These are phyloP conservation scores for Incumbomyces lentus DNA, from an alignment of 2,329 filamentous ascomycete species.

Conservation along the genomic window DNA sequence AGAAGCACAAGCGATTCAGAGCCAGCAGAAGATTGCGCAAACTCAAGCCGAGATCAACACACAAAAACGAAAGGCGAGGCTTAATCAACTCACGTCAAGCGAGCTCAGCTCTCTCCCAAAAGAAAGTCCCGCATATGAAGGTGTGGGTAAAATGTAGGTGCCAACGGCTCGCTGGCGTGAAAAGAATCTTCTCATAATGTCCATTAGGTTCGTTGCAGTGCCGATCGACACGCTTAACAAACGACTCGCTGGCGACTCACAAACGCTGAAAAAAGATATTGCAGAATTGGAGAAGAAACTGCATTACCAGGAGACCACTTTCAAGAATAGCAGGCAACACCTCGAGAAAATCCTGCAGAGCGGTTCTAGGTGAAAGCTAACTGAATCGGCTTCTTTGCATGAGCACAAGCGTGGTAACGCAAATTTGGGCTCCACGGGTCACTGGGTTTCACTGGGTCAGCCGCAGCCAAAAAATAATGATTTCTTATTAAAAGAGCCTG, in stretches of 20 bases:
- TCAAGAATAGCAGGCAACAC: conserved; percentile 85
- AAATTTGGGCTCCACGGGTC: no score
- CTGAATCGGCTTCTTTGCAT: no score
- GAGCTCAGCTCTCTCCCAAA: conserved; percentile 69
- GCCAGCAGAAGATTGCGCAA: conserved; percentile 84
- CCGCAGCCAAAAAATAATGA: no score
- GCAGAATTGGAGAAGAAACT: conserved; percentile 76
- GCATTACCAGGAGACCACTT: conserved; percentile 86
- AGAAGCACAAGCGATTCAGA: conserved; percentile 74
- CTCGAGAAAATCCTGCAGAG: conserved; percentile 74
- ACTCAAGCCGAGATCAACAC: conserved; percentile 72
- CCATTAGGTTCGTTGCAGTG: conserved; percentile 70
- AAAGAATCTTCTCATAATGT: not conserved
- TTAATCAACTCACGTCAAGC: conserved; percentile 74
- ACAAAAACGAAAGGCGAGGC: conserved; percentile 80
- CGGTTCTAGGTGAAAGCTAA: not conserved
- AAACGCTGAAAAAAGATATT: conserved; percentile 66
- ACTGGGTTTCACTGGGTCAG: no score
- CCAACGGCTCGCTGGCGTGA: conserved; percentile 3
- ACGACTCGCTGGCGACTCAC: conserved; percentile 64
- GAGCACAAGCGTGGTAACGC: no score
- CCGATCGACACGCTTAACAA: conserved; percentile 62
- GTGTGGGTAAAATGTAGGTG: conserved; percentile 88
- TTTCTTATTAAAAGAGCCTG: no score
- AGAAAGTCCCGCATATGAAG: conserved; percentile 79